phyloP scores from a whole-genome alignment of 768 basidiomycete species.

The Podaxis carcinomalis region DNA sequence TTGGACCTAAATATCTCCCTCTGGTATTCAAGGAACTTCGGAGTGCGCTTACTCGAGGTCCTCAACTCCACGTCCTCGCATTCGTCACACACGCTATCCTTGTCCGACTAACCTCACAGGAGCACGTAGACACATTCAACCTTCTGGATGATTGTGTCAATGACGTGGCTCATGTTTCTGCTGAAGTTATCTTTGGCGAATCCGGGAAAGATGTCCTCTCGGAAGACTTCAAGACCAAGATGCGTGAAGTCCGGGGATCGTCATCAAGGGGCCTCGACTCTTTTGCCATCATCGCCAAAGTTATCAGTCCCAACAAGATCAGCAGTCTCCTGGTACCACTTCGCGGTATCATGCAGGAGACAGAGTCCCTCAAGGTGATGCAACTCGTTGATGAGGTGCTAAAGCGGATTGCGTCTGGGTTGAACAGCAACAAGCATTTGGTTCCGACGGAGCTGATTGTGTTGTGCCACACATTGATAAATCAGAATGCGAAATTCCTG shows the following conservation, averaged over 20 bases:
- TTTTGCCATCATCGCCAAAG: slow-evolving; percentile 75
- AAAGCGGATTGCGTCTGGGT: slow-evolving; percentile 73
- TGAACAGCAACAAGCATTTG: slow-evolving; percentile 79
- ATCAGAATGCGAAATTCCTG: slow-evolving; percentile 85
- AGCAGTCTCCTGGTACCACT: slow-evolving; percentile 74
- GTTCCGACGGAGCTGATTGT: slow-evolving; percentile 67
- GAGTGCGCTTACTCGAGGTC: slow-evolving; percentile 83
- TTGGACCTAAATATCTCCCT: slow-evolving; percentile 74
- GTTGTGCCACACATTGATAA: slow-evolving; percentile 86
- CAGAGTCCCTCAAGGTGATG: slow-evolving; percentile 76
- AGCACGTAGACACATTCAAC: slow-evolving; percentile 49
- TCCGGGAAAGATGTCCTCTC: slow-evolving; percentile 84
- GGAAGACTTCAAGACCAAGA: slow-evolving; percentile 92
- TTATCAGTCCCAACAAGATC: slow-evolving; percentile 73
- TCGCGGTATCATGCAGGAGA: slow-evolving; percentile 81
- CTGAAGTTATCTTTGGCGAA: slow-evolving; percentile 91
- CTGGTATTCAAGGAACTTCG: slow-evolving; percentile 75
- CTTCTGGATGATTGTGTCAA: slow-evolving; percentile 73
- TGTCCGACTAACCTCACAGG: slow-evolving; percentile 65
- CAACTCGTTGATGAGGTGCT: slow-evolving; percentile 85
- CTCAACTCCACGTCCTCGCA: slow-evolving; percentile 91
- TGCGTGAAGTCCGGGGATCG: slow-evolving; percentile 85
- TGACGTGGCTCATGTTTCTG: slow-evolving; percentile 75
- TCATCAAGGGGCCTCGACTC: slow-evolving; percentile 83
- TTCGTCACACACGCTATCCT: slow-evolving; percentile 79